These are phyloP conservation scores for Vachellia collinsii DNA, from an alignment of 306 rosid species.

Conservation along the genomic window DNA sequence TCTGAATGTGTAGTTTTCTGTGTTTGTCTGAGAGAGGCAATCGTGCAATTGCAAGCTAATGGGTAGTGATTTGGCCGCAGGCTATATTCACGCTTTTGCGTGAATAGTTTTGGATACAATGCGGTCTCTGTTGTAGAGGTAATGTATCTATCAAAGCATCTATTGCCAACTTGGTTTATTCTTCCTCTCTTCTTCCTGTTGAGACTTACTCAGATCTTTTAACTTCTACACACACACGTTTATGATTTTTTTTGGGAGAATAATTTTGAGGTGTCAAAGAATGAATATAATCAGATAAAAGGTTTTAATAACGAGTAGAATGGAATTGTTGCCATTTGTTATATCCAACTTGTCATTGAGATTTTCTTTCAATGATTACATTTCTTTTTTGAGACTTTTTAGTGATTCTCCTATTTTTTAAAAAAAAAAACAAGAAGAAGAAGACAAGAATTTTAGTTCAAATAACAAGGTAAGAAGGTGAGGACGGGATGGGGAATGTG, in stretches of 20 bases:
- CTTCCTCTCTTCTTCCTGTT: background rate
- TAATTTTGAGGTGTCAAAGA: too few relatives aligned
- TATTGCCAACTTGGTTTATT: background rate
- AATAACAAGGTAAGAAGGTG: too few relatives aligned
- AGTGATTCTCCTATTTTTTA: too few relatives aligned
- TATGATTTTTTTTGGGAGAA: too few relatives aligned
- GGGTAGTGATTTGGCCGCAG: conserved; percentile 1
- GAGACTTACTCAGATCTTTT: background rate
- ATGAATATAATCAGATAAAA: too few relatives aligned
- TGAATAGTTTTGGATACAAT: background rate
- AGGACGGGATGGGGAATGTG: background rate
- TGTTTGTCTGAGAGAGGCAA: background rate
- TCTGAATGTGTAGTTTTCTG: background rate
- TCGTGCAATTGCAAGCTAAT: background rate
- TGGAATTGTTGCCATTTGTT: too few relatives aligned
- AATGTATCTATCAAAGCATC: background rate
- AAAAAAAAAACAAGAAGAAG: too few relatives aligned
- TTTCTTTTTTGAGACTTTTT: too few relatives aligned
- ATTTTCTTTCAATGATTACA: too few relatives aligned
- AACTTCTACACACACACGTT: background rate
- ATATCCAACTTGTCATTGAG: too few relatives aligned
- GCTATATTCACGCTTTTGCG: conserved; percentile 16
- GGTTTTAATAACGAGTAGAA: too few relatives aligned
- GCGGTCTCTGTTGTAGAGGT: conserved; percentile 5
- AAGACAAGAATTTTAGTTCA: too few relatives aligned